Conservation (phyloP, 139 green algal species). For the Tetratostichococcus sp. region DNA sequence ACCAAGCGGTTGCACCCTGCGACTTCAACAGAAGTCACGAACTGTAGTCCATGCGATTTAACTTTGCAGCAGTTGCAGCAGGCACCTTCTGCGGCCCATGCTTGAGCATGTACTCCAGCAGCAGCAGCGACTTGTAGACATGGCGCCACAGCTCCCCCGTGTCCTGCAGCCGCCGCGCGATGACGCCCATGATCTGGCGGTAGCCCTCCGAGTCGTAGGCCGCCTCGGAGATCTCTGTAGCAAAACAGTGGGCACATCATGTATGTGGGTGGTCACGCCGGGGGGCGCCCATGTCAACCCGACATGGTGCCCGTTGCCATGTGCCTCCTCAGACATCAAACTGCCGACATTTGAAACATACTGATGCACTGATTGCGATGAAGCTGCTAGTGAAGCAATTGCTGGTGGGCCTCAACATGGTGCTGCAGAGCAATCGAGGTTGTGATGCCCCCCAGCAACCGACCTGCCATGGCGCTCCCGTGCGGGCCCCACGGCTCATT, state of each 20-base stretch:
- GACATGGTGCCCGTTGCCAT: too few relatives aligned
- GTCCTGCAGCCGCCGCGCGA: constrained; percentile 71
- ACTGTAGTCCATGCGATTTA: too few relatives aligned
- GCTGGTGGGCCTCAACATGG: not conserved
- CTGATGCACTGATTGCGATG: too few relatives aligned
- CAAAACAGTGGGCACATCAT: too few relatives aligned
- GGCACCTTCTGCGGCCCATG: constrained; percentile 64
- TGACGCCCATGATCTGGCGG: constrained; percentile 75
- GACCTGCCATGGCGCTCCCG: constrained; percentile 75
- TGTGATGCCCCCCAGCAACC: not conserved
- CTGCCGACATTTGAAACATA: too few relatives aligned
- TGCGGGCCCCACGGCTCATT: constrained; percentile 86
- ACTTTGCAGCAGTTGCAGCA: not conserved
- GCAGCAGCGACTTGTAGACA: constrained; percentile 88
- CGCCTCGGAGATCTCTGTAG: constrained; percentile 74
- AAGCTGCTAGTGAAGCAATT: not conserved
- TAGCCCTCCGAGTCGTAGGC: constrained; percentile 71
- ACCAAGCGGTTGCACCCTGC: not conserved
- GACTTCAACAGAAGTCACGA: too few relatives aligned
- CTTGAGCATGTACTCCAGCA: constrained; percentile 85
- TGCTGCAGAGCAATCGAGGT: not conserved
- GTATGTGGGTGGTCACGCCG: too few relatives aligned
- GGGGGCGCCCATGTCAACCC: too few relatives aligned
- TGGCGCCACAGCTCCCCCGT: constrained; percentile 80
- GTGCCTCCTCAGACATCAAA: too few relatives aligned